These are phyloP conservation scores for Castanospermum australe DNA, from an alignment of 306 rosid species.

Conservation along the genomic window DNA sequence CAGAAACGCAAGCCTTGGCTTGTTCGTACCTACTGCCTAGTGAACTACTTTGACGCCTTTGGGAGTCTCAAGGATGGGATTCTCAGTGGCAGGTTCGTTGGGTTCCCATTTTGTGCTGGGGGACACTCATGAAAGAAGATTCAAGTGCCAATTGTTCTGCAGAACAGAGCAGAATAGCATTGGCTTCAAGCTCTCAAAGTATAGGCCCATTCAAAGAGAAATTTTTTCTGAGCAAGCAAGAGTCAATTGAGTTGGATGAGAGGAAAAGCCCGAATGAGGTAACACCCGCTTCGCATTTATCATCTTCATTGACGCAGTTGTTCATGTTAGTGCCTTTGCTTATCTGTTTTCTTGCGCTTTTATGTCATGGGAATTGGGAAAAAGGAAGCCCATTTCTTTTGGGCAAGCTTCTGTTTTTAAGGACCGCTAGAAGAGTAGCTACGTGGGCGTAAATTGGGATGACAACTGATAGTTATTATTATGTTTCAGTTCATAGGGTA, in stretches of 20 bases:
- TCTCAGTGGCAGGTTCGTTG: conserved; percentile 46
- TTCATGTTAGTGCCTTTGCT: not conserved
- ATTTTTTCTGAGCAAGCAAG: conserved; percentile 44
- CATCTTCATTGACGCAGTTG: conserved; percentile 11
- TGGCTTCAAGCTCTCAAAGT: conserved; percentile 42
- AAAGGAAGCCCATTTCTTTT: not conserved
- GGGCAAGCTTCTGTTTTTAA: not conserved
- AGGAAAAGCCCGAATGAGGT: conserved; percentile 83
- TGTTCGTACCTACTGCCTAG: not conserved
- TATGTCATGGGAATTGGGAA: not conserved
- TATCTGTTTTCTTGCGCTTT: not conserved
- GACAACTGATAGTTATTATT: not conserved
- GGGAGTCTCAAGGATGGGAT: conserved; percentile 44
- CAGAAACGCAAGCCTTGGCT: not conserved
- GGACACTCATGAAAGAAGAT: conserved; percentile 28
- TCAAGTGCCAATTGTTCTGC: conserved; percentile 35
- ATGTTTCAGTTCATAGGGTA: not conserved
- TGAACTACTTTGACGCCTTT: not conserved
- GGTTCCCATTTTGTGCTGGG: conserved; percentile 43
- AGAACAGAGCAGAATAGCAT: not conserved
- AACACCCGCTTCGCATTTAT: conserved; percentile 7
- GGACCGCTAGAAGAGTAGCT: not conserved
- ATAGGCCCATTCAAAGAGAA: conserved; percentile 20
- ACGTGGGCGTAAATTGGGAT: not conserved
- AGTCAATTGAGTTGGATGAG: conserved; percentile 47